Conservation (phyloP, 441 rosid genomes). For the Gossypium schwendimanii region DNA sequence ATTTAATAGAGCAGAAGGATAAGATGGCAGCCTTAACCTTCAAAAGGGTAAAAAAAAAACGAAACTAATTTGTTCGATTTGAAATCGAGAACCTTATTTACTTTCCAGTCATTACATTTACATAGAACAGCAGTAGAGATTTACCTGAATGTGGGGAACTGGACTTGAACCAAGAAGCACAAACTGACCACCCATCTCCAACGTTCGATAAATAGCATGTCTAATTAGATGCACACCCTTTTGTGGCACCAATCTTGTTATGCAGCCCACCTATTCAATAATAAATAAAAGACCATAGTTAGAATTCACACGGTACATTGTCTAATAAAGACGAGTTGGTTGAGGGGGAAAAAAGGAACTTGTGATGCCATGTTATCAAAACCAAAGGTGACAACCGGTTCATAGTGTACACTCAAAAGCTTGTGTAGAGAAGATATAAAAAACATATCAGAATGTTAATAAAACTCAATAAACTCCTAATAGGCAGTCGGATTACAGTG, state of each 20-base stretch:
- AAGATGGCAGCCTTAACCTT: not conserved
- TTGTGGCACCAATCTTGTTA: conserved; percentile 92
- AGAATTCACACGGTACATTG: not conserved
- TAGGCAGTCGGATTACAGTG: not conserved
- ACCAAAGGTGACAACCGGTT: not conserved
- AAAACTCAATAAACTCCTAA: not conserved
- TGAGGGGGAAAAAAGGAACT: not conserved
- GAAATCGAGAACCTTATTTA: not conserved
- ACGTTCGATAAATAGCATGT: conserved; percentile 80
- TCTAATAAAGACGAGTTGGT: not conserved
- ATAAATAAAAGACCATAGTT: not conserved
- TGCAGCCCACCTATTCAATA: conserved; percentile 71
- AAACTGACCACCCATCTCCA: conserved; percentile 95
- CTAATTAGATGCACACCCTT: conserved; percentile 95
- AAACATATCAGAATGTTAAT: not conserved
- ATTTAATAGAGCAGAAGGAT: not conserved
- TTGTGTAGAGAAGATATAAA: not conserved
- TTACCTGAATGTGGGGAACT: conserved; percentile 82
- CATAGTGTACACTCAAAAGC: not conserved
- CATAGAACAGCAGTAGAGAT: not conserved
- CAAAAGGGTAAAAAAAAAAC: not conserved
- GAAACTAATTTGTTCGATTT: not conserved
- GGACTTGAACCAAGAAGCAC: conserved; percentile 95
- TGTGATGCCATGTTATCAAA: not conserved
- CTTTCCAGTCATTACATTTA: not conserved